These are phyloP conservation scores for Erythrophleum ivorense DNA, from an alignment of 331 rosid species.

Conservation along the genomic window DNA sequence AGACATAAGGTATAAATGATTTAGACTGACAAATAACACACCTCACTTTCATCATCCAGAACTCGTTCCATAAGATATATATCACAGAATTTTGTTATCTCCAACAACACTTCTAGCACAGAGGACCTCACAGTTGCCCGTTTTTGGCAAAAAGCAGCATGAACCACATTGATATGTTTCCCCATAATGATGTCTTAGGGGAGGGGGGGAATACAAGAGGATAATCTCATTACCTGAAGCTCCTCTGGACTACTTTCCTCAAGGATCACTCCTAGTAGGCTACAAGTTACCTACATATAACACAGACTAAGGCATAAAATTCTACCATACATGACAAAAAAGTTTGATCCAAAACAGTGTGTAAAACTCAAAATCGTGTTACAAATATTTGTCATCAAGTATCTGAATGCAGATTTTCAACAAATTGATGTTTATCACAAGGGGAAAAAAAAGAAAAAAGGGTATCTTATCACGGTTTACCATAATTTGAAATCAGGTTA, in stretches of 20 bases:
- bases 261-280: slow-evolving; percentile 84
- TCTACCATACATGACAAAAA: neutral
- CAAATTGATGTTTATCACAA: slow-evolving; percentile 12
- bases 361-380: slow-evolving; percentile 32
- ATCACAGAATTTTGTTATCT: slow-evolving; percentile 87
- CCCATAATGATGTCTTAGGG: slow-evolving; percentile 35
- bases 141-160: slow-evolving; percentile 60
- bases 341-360: neutral
- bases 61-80: slow-evolving; percentile 96
- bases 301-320: slow-evolving; percentile 7
- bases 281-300: slow-evolving; percentile 78
- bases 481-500: slow-evolving; percentile 17
- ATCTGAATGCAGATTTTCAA: slow-evolving; percentile 1
- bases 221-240: slow-evolving; percentile 77
- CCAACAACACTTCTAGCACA: slow-evolving; percentile 83
- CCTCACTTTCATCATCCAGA: slow-evolving; percentile 92
- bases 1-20: slow-evolving; percentile 13
- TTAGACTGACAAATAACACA: slow-evolving; percentile 35
- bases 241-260: slow-evolving; percentile 91
- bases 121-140: slow-evolving; percentile 86
- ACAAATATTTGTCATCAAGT: slow-evolving; percentile 29
- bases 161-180: slow-evolving; percentile 39
- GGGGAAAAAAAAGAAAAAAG: neutral
- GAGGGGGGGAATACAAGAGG: slow-evolving; percentile 23
- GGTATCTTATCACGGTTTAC: neutral